Conservation (phyloP, 2,329 filamentous ascomycete genomes). For the Sordariomycetes sp. region DNA sequence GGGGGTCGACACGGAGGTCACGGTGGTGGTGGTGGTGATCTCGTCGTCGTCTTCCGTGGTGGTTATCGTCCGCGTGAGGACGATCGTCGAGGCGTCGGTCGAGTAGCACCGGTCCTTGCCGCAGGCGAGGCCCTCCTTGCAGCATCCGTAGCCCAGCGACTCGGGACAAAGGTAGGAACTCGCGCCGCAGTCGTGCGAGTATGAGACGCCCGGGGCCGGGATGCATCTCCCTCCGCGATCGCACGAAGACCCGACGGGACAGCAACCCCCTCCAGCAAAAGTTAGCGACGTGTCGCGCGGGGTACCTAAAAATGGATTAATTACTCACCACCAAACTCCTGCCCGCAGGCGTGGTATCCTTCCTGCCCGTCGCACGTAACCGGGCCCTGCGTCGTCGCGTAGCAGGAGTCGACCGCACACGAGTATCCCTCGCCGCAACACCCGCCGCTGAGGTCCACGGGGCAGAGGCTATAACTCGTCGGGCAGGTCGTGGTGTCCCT, state of each 20-base stretch:
- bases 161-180: conserved; percentile 37
- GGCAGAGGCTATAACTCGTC: conserved; percentile 16
- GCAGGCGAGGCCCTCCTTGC: conserved; percentile 37
- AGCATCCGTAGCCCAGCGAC: conserved; percentile 42
- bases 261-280: conserved; percentile 27
- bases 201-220: conserved; percentile 28
- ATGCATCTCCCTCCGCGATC: conserved; percentile 25
- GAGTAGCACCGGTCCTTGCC: conserved; percentile 35
- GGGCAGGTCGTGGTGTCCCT: conserved; percentile 1
- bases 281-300: background rate
- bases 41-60: conserved; percentile 29
- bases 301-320: background rate
- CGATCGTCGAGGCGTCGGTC: conserved; percentile 32
- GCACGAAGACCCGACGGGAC: conserved; percentile 34
- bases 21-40: conserved; percentile 27
- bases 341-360: conserved; percentile 29
- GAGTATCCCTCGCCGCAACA: conserved; percentile 37
- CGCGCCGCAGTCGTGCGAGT: conserved; percentile 28
- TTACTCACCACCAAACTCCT: conserved; percentile 21
- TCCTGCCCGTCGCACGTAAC: conserved; percentile 23
- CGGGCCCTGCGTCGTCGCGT: conserved; percentile 31
- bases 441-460: conserved; percentile 27
- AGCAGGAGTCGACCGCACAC: conserved; percentile 36
- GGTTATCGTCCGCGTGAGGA: conserved; percentile 30
- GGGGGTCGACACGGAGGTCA: conserved; percentile 27